These are phyloP conservation scores for Corynascus novoguineensis DNA, from an alignment of 495 filamentous ascomycete species.

Conservation along the genomic window DNA sequence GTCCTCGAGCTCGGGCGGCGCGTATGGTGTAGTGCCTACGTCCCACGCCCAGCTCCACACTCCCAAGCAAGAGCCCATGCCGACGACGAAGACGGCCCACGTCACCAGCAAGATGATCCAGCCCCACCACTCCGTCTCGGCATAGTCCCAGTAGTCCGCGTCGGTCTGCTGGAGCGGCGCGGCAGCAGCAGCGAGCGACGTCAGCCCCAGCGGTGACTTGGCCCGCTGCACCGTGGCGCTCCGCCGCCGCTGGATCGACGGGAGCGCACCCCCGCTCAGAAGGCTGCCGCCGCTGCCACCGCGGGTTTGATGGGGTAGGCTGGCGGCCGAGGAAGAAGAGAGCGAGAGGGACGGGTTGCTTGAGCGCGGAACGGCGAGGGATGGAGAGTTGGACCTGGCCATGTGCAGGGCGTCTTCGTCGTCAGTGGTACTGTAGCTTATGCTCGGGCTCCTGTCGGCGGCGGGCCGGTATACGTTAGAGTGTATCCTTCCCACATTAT, in stretches of 20 bases:
- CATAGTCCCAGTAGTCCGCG: slow-evolving; percentile 74
- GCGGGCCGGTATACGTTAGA: slow-evolving; percentile 4
- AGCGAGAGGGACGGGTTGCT: slow-evolving; percentile 15
- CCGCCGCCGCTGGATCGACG: slow-evolving; percentile 40
- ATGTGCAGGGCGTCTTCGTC: slow-evolving; percentile 70
- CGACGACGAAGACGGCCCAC: slow-evolving; percentile 90
- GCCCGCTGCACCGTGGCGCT: slow-evolving; percentile 49
- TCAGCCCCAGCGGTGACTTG: slow-evolving; percentile 56
- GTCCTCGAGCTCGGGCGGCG: slow-evolving; percentile 86
- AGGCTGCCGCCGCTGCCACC: not conserved
- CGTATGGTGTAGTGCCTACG: slow-evolving; percentile 91
- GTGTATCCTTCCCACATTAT: slow-evolving; percentile 17
- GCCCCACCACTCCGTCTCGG: slow-evolving; percentile 93
- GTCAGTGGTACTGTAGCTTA: slow-evolving; percentile 68
- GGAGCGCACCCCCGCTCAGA: not conserved
- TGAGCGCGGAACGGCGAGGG: slow-evolving; percentile 26
- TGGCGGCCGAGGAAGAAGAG: slow-evolving; percentile 26
- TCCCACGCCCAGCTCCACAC: slow-evolving; percentile 99
- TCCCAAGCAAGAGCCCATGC: slow-evolving; percentile 92
- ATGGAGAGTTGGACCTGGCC: slow-evolving; percentile 15
- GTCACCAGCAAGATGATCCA: slow-evolving; percentile 86
- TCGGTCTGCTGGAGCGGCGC: slow-evolving; percentile 39
- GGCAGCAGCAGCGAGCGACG: slow-evolving; percentile 31
- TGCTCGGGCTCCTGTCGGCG: slow-evolving; percentile 46
- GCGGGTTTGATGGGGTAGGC: slow-evolving; percentile 38